phyloP scores from a whole-genome alignment of 306 rosid species.

The Morella rubra region DNA sequence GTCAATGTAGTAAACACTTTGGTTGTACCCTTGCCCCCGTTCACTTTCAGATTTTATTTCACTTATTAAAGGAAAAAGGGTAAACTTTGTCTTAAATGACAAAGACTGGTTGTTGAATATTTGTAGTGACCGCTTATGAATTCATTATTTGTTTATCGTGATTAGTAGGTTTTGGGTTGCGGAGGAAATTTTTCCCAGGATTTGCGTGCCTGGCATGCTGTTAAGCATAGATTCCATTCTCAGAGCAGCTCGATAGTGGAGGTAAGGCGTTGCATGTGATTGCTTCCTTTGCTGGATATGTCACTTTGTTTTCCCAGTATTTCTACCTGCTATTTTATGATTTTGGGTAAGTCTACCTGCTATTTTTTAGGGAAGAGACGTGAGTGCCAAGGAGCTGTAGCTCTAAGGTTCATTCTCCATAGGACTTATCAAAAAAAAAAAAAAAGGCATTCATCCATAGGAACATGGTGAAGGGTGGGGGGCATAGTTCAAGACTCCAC shows the following conservation, averaged over 20 bases:
- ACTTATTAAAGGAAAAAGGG: too few species aligned
- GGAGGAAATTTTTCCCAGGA: slow-evolving; percentile 37
- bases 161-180: slow-evolving; percentile 42
- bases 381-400: too few species aligned
- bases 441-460: too few species aligned
- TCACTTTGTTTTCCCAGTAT: too few species aligned
- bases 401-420: too few species aligned
- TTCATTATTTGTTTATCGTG: slow-evolving; percentile 19
- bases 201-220: slow-evolving; percentile 40
- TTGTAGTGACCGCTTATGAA: neutral
- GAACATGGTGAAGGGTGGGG: neutral
- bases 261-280: slow-evolving; percentile 37
- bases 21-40: too few species aligned
- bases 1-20: too few species aligned
- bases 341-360: neutral
- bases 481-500: too few species aligned
- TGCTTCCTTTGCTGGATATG: slow-evolving; percentile 1
- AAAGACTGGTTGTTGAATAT: neutral
- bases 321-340: too few species aligned
- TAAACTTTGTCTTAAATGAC: neutral
- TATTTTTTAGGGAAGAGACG: too few species aligned
- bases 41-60: neutral
- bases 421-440: too few species aligned
- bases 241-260: slow-evolving; percentile 72
- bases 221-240: slow-evolving; percentile 63